A percentile compares a stretch with the other conserved stretches of the same genome.
These are phyloP conservation scores for Gleditsia sinensis DNA, from an alignment of 306 rosid genomes.

Conservation along the genomic window DNA sequence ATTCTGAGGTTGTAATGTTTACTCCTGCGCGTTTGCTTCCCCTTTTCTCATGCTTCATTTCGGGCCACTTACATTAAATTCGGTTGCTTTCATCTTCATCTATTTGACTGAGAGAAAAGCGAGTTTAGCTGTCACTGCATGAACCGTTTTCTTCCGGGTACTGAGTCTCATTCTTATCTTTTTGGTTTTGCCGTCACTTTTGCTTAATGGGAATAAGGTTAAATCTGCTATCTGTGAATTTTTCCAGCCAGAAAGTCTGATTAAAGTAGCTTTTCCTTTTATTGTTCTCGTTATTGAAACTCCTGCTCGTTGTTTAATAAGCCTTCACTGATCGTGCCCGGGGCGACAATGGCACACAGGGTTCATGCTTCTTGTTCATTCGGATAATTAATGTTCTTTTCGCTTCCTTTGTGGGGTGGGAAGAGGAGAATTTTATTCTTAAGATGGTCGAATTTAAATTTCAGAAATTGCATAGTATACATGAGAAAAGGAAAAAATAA, in stretches of 20 bases:
- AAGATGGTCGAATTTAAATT: not conserved
- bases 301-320: not conserved
- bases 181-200: not conserved
- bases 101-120: not conserved
- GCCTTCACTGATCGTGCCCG: not conserved
- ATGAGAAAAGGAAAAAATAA: not conserved
- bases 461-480: not conserved
- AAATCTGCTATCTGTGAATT: not conserved
- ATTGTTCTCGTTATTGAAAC: not conserved
- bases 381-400: not conserved
- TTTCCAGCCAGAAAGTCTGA: not conserved
- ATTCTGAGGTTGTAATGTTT: not conserved
- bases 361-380: not conserved
- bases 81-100: not conserved
- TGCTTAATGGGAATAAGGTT: not conserved
- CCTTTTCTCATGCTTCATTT: not conserved
- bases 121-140: not conserved
- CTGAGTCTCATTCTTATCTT: not conserved
- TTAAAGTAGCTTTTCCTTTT: not conserved
- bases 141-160: not conserved
- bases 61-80: not conserved
- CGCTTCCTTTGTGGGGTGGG: not conserved
- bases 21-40: not conserved
- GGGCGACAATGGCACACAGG: not conserved
- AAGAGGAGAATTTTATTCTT: not conserved